Base-by-base conservation (phyloP, 2,329 filamentous ascomycete genomes). In the Sporothrix luriei region DNA sequence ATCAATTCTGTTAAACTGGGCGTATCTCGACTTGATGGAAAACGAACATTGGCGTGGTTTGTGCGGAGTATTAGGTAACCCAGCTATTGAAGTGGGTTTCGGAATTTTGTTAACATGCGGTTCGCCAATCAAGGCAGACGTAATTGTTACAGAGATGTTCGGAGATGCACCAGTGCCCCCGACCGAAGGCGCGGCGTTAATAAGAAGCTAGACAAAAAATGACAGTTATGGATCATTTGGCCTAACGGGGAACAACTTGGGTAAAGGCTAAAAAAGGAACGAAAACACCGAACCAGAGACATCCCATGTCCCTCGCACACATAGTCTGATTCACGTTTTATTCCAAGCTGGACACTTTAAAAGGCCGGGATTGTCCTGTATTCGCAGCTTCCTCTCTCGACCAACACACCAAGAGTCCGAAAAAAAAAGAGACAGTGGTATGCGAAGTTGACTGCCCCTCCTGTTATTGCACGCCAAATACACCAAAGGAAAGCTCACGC, bases 41-140 rank as follows among this genome's bases (percentile, higher is more conserved):
- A 4, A 33, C 4, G 6, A 33, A 33, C 29, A 0, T 33, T 0
- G 6, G 29, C 29, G 4, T 33, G 2, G 6, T 33, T 33, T 33
- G 29, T 4, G 2, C 29, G 29, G 29, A 33, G 29, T 2, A 33
- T 4, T 33, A 33, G 29, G 6, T 33, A 33, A 33, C 6, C 29
- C 29, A n/a, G n/a, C n/a, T n/a, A n/a, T n/a, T n/a, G n/a, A n/a
- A n/a, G n/a, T n/a, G n/a, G n/a, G n/a, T n/a, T n/a, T n/a, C n/a
- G n/a, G n/a, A n/a, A n/a, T n/a, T 33, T 33, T 33, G 33, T 33
- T 9, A 4, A 33, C 33, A 7, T 7, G 7, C 9, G 33, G 33
- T 33, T 33, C 48, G 19, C 69, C 69, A 73, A 73, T 73, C 55
- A 71, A 7, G 33, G 48, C 4, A 26, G 52, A 24, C 19, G 54